Conservation (phyloP, 495 filamentous ascomycete genomes). For the Podospora australis region DNA sequence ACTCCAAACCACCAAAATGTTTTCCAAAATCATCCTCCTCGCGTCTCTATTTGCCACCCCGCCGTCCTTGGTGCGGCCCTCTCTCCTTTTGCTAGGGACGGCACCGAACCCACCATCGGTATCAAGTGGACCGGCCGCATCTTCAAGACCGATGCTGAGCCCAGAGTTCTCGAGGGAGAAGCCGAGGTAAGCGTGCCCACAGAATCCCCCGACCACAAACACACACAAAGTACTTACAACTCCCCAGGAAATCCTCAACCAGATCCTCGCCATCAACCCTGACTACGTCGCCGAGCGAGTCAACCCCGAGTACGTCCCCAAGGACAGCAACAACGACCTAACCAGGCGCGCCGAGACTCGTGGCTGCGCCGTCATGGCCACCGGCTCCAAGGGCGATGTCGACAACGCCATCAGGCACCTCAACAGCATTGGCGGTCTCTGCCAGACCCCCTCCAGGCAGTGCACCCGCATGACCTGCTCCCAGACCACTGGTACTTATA, state of each 20-base stretch:
- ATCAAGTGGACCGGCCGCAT: background rate
- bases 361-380: background rate
- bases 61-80: background rate
- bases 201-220: too few species aligned
- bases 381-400: background rate
- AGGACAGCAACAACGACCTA: background rate
- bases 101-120: background rate
- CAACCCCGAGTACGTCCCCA: background rate
- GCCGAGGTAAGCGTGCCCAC: background rate
- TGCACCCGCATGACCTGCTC: background rate
- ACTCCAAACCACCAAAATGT: background rate
- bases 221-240: too few species aligned
- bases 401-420: background rate
- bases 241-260: background rate
- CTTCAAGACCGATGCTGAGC: background rate
- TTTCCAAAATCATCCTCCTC: background rate
- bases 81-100: background rate
- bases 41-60: background rate
- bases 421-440: background rate
- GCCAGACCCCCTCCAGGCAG: background rate
- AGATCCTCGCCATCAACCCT: conserved; percentile 1
- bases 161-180: background rate
- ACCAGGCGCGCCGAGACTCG: background rate
- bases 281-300: background rate
- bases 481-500: background rate